Conservation (phyloP, 352 stramenopile genomes). For the Phytophthora foliorum region DNA sequence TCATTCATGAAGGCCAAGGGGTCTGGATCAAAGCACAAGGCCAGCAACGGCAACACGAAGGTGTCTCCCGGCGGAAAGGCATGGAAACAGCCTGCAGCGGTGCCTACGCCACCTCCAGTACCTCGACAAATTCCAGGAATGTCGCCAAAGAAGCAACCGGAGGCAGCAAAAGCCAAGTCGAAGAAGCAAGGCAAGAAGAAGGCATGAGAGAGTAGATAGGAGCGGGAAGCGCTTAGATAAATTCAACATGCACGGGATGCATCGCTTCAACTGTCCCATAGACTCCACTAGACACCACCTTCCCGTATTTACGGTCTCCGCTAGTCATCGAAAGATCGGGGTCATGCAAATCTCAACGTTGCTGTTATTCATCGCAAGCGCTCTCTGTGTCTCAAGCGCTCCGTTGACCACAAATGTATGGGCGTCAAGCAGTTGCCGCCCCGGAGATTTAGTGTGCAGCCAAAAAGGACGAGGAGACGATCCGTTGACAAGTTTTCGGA, state of each 20-base stretch:
- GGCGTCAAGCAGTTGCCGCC: not conserved
- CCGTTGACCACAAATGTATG: not conserved
- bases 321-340: slow-evolving; percentile 17
- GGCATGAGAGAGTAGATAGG: slow-evolving; percentile 27
- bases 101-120: slow-evolving; percentile 10
- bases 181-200: slow-evolving; percentile 53
- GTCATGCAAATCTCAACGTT: slow-evolving; percentile 7
- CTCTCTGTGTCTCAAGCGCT: slow-evolving; percentile 4
- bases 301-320: not conserved
- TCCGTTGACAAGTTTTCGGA: slow-evolving; percentile 18
- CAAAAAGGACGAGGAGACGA: not conserved
- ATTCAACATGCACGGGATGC: slow-evolving; percentile 8
- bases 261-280: slow-evolving; percentile 10
- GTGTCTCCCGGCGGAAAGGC: slow-evolving; percentile 16
- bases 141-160: slow-evolving; percentile 38
- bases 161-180: slow-evolving; percentile 30
- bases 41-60: slow-evolving; percentile 31
- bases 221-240: slow-evolving; percentile 31
- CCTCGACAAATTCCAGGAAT: slow-evolving; percentile 50
- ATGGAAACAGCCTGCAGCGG: slow-evolving; percentile 33
- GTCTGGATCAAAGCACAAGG: slow-evolving; percentile 23
- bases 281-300: too few species aligned
- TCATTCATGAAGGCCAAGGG: slow-evolving; percentile 33
- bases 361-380: slow-evolving; percentile 6
- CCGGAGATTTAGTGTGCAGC: not conserved